Conservation (phyloP, 2,329 filamentous ascomycete species). For the Aotearoamyces nothofagi region DNA sequence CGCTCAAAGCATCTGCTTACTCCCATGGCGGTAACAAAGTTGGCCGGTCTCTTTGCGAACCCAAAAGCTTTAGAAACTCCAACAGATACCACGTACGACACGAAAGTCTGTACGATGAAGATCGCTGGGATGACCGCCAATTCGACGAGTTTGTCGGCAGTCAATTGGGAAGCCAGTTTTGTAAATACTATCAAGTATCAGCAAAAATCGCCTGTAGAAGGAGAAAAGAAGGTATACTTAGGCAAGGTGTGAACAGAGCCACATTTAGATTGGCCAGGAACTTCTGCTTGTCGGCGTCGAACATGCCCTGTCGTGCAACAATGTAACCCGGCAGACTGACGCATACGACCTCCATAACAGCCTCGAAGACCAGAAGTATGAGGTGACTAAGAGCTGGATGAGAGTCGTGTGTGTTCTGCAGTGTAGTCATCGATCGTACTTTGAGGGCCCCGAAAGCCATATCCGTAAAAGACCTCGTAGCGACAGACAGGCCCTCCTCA, state of each 20-base stretch:
- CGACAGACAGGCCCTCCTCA: slow-evolving; percentile 13
- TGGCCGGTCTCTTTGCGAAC: slow-evolving; percentile 72
- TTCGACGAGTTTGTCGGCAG: slow-evolving; percentile 76
- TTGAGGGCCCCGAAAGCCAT: slow-evolving; percentile 11
- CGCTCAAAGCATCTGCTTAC: too few species aligned
- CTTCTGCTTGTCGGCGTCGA: slow-evolving; percentile 91
- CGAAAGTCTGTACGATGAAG: slow-evolving; percentile 72
- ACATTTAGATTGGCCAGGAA: slow-evolving; percentile 95
- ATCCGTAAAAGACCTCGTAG: slow-evolving; percentile 9
- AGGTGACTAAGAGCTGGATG: slow-evolving; percentile 29
- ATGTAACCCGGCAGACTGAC: slow-evolving; percentile 91
- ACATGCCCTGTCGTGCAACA: slow-evolving; percentile 77
- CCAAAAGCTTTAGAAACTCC: slow-evolving; percentile 59
- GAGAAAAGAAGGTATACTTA: slow-evolving; percentile 45
- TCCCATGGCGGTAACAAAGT: slow-evolving; percentile 95
- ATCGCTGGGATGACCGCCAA: slow-evolving; percentile 92
- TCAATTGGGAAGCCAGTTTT: slow-evolving; percentile 89
- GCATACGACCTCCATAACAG: slow-evolving; percentile 87
- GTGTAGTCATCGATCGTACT: slow-evolving; percentile 7
- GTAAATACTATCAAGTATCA: slow-evolving; percentile 58
- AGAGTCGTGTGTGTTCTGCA: slow-evolving; percentile 14
- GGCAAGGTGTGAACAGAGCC: slow-evolving; percentile 88
- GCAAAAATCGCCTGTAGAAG: slow-evolving; percentile 2
- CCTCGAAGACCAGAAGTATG: slow-evolving; percentile 58
- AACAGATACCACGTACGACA: slow-evolving; percentile 69